Evolutionary conservation across 495 filamentous ascomycete species (phyloP), one percentile per base, ranked within the genome.

Genomic region (Chaetomium cochliodes): DNA sequence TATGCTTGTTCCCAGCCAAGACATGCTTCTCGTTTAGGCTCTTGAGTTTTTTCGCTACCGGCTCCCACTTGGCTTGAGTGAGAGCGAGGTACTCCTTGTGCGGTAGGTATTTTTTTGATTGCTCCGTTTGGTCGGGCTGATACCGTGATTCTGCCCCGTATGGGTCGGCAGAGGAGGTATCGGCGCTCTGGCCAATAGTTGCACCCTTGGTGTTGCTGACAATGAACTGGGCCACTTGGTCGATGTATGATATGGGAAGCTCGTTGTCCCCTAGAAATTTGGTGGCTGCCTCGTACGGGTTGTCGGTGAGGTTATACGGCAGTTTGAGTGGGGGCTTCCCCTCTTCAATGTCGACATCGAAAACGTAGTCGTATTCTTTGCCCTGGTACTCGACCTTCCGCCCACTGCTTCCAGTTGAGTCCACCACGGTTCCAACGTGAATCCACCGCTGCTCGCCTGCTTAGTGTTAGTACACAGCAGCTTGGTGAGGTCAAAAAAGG

Each of bases 311-410:
- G 72, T 99, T 97, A 73, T 91, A 98, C 2, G 96, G 93, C 37
- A 99, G 81, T 71, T 98, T 98, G 39, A 98, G 82, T 3, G 94
- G 86, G 33, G 96, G 96, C 67, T 93, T 92, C 44, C 94, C 96
- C 65, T 98, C 96, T 72, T 97, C 90, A 63, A 98, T 93, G 70
- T 97, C 96, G 28, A 99, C 94, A 72, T 98, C 93, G 67, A 98
- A 99, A 55, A 99, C 96, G 73, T 91, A 97, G 69, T 99, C 96
- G 73, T 96, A 99, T 61, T 96, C 91, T 73, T 93, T 86, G 25
- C 96, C 96, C 2, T 88, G 74, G 71, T 93, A 90, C 49, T 88
- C 78, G n/a, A 82, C 80, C 73, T 86, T 86, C 52, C 82, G 82
- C 4, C 90, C 89, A 64, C 87, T 91, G 72, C 91, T 94, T 39